Conservation (phyloP, 2,329 filamentous ascomycete species). For the Ceratocystiopsis sp. region DNA sequence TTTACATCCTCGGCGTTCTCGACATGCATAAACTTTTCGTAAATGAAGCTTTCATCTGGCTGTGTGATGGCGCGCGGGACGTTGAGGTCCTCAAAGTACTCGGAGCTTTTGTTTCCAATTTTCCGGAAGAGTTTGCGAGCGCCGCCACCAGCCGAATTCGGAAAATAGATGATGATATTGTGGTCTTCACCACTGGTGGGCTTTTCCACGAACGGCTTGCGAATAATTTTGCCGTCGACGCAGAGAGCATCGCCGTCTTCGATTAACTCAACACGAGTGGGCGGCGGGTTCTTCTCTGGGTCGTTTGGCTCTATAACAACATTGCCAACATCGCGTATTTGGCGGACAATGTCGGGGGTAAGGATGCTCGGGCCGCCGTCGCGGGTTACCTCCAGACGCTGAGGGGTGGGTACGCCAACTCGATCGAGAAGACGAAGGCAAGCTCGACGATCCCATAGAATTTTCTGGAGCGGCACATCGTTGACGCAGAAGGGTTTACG, state of each 20-base stretch:
- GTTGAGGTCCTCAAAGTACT: conserved; percentile 64
- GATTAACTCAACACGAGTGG: conserved; percentile 62
- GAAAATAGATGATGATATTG: conserved; percentile 97
- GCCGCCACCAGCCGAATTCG: conserved; percentile 69
- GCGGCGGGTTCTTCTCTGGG: conserved; percentile 33
- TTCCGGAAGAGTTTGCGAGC: conserved; percentile 89
- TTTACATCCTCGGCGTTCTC: conserved; percentile 98
- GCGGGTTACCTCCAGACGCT: conserved; percentile 75
- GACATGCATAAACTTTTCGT: conserved; percentile 91
- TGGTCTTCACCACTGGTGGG: conserved; percentile 97
- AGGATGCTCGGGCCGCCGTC: conserved; percentile 75
- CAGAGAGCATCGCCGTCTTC: conserved; percentile 77
- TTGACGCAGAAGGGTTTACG: conserved; percentile 96
- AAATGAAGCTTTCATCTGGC: conserved; percentile 71
- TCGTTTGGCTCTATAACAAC: conserved; percentile 55
- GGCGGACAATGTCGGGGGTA: conserved; percentile 61
- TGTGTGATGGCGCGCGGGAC: conserved; percentile 71
- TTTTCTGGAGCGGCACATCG: conserved; percentile 90
- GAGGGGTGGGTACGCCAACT: conserved; percentile 77
- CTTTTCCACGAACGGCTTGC: conserved; percentile 95
- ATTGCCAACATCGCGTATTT: conserved; percentile 66
- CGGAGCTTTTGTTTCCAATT: conserved; percentile 97
- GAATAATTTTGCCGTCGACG: conserved; percentile 67
- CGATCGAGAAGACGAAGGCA: conserved; percentile 79
- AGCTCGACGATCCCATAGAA: conserved; percentile 86